Conservation (phyloP, 2,329 filamentous ascomycete species). For the Amesomyces nigricolor region DNA sequence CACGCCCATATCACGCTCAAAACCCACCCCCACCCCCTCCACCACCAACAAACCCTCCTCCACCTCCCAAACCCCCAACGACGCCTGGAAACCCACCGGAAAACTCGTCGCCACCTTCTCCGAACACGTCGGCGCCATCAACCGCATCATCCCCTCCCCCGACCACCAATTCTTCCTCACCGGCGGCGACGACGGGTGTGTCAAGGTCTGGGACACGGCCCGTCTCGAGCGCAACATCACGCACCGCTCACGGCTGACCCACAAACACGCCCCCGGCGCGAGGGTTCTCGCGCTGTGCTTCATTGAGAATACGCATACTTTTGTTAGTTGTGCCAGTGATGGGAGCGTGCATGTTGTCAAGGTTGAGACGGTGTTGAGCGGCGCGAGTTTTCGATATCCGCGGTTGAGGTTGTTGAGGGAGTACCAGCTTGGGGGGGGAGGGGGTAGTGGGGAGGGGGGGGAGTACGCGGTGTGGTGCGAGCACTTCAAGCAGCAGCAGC, state of each 20-base stretch:
- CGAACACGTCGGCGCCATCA: conserved; percentile 79
- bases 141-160: conserved; percentile 73
- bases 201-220: conserved; percentile 89
- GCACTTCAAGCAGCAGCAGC: conserved; percentile 71
- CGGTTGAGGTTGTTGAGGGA: conserved; percentile 71
- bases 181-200: conserved; percentile 81
- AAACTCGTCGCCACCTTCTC: conserved; percentile 81
- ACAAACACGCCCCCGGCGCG: conserved; percentile 65
- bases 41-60: conserved; percentile 37
- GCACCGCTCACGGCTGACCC: conserved; percentile 78
- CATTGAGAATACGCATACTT: conserved; percentile 88
- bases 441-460: conserved; percentile 31
- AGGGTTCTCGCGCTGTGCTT: conserved; percentile 82
- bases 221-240: conserved; percentile 87
- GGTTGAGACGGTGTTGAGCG: conserved; percentile 51
- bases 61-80: conserved; percentile 47
- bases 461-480: conserved; percentile 88
- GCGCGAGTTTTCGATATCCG: conserved; percentile 63
- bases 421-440: conserved; percentile 59
- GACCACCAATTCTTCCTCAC: conserved; percentile 95
- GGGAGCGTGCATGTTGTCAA: conserved; percentile 87
- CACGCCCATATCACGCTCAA: conserved; percentile 57
- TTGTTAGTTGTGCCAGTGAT: conserved; percentile 84
- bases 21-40: conserved; percentile 26
- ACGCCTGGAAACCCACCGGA: conserved; percentile 77